Percentiles rank a stretch among this genome's conserved stretches.
These are phyloP conservation scores for Pichia occidentalis DNA, from an alignment of 805 yeast genomes.

Conservation along the genomic window DNA sequence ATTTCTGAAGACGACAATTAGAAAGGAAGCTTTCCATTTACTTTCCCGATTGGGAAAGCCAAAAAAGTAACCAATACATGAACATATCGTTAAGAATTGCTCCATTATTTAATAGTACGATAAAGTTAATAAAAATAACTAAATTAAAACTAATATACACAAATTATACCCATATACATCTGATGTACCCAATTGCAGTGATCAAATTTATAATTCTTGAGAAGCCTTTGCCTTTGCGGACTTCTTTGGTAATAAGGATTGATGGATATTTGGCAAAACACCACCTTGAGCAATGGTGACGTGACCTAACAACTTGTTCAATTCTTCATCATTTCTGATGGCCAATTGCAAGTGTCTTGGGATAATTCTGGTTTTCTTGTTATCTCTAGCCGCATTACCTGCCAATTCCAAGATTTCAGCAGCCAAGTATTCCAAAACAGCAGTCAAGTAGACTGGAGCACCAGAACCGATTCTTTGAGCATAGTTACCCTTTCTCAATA, in stretches of 20 bases:
- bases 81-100: too few relatives aligned
- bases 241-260: slow-evolving; percentile 71
- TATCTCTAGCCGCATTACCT: slow-evolving; percentile 98
- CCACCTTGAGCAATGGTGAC: slow-evolving; percentile 99
- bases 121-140: too few relatives aligned
- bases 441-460: slow-evolving; percentile 97
- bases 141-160: slow-evolving; percentile 13
- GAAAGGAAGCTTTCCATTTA: too few relatives aligned
- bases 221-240: slow-evolving; percentile 49
- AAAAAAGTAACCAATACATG: too few relatives aligned
- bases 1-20: too few relatives aligned
- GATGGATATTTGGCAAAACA: slow-evolving; percentile 96
- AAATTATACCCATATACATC: slow-evolving; percentile 8
- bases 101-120: too few relatives aligned
- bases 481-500: slow-evolving; percentile 94
- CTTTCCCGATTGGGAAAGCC: too few relatives aligned
- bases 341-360: slow-evolving; percentile 99
- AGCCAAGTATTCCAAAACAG: slow-evolving; percentile 93
- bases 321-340: slow-evolving; percentile 98
- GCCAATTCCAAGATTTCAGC: slow-evolving; percentile 98
- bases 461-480: slow-evolving; percentile 99
- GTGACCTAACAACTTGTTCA: slow-evolving; percentile 85
- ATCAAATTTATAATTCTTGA: slow-evolving; percentile 44
- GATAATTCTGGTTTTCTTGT: slow-evolving; percentile 96
- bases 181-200: slow-evolving; percentile 5